These are phyloP conservation scores for Penstemon eatonii DNA, from an alignment of 257 asterid species.

Conservation along the genomic window DNA sequence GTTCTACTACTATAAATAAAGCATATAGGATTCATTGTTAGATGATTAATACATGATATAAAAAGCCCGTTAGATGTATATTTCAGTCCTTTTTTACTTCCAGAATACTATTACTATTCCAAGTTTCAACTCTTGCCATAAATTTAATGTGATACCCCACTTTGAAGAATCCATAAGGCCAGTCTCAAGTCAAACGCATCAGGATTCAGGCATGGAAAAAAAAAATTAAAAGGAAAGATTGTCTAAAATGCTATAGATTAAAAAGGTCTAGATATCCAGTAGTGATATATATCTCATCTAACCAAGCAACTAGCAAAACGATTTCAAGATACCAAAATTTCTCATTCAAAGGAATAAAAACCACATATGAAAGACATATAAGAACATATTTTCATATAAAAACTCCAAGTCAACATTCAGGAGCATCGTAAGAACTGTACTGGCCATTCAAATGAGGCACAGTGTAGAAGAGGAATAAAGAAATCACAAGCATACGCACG, in stretches of 20 bases:
- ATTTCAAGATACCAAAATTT: not conserved
- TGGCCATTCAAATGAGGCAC: slow-evolving; percentile 11
- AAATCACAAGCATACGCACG: slow-evolving; percentile 24
- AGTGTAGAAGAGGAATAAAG: slow-evolving; percentile 17
- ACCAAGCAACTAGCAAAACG: slow-evolving; percentile 9
- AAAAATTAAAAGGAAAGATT: not conserved
- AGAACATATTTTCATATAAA: no score
- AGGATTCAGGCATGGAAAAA: not conserved
- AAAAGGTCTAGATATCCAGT: not conserved
- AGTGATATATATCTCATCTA: not conserved
- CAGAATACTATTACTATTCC: not conserved
- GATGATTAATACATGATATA: no score
- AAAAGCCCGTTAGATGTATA: not conserved
- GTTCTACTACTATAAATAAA: no score
- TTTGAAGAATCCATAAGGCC: no score
- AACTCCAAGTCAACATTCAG: no score
- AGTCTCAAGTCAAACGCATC: not conserved
- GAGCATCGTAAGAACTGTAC: not conserved
- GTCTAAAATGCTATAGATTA: not conserved
- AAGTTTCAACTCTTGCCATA: not conserved
- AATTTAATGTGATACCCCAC: not conserved
- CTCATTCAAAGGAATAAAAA: not conserved
- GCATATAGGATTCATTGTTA: no score
- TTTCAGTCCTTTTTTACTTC: not conserved
- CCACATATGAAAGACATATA: not conserved